Evolutionary conservation across 2,329 filamentous ascomycete species (phyloP).

Genomic region (Botrytis pseudocinerea): DNA sequence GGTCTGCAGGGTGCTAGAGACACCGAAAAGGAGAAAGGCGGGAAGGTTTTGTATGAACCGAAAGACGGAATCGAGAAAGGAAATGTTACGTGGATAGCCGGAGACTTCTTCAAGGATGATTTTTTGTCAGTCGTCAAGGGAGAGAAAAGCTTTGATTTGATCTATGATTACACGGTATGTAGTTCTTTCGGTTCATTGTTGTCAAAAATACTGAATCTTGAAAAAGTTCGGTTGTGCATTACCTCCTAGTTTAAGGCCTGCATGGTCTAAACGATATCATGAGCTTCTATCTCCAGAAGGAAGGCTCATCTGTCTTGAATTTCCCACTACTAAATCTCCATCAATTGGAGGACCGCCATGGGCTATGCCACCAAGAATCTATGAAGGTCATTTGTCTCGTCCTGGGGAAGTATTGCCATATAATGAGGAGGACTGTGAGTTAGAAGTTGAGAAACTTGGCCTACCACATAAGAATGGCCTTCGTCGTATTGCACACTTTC

Average conservation of each 20-base stretch:
- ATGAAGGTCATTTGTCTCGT: slow-evolving; percentile 67
- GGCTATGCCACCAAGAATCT: slow-evolving; percentile 67
- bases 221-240: slow-evolving; percentile 63
- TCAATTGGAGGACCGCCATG: slow-evolving; percentile 70
- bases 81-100: slow-evolving; percentile 54
- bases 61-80: slow-evolving; percentile 51
- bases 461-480: slow-evolving; percentile 45
- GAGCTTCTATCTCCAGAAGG: slow-evolving; percentile 52
- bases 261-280: slow-evolving; percentile 55
- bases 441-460: slow-evolving; percentile 47
- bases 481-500: slow-evolving; percentile 50
- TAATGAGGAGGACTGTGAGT: slow-evolving; percentile 53
- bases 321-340: slow-evolving; percentile 70
- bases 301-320: slow-evolving; percentile 69
- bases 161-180: slow-evolving; percentile 64
- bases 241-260: slow-evolving; percentile 52
- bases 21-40: slow-evolving; percentile 35
- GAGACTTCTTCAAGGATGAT: slow-evolving; percentile 66
- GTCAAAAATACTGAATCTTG: slow-evolving; percentile 24
- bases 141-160: slow-evolving; percentile 59
- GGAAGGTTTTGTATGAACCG: slow-evolving; percentile 47
- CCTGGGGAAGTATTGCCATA: slow-evolving; percentile 70
- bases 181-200: background rate
- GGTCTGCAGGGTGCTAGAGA: slow-evolving; percentile 28
- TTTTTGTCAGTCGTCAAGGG: slow-evolving; percentile 51